Conservation (phyloP, 2,329 filamentous ascomycete genomes). For the Myriosclerotinia duriaeana region DNA sequence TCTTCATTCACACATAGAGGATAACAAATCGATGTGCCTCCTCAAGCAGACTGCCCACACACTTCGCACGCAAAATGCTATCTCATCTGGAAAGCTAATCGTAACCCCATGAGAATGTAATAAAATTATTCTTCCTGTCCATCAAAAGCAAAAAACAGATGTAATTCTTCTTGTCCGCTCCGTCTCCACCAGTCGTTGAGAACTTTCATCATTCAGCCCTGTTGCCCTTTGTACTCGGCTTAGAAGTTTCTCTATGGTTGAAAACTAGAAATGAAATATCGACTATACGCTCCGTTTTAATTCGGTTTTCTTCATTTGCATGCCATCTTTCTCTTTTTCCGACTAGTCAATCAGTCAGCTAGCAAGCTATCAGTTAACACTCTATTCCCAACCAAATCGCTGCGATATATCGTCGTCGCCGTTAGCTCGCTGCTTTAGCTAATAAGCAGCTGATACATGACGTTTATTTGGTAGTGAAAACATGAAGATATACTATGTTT, state of each 20-base stretch:
- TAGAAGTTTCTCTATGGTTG: not conserved
- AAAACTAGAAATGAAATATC: not conserved
- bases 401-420: too few species aligned
- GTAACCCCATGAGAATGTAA: not conserved
- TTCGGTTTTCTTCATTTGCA: not conserved
- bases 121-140: not conserved
- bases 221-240: accelerated
- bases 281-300: not conserved
- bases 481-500: too few species aligned
- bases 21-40: not conserved
- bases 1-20: not conserved
- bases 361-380: too few species aligned
- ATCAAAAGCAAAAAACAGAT: not conserved
- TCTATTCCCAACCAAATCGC: too few species aligned
- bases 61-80: not conserved
- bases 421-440: too few species aligned
- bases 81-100: not conserved
- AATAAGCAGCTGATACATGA: too few species aligned
- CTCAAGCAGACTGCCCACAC: not conserved
- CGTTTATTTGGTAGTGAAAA: too few species aligned
- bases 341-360: too few species aligned
- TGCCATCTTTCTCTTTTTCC: too few species aligned
- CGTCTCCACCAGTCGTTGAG: not conserved
- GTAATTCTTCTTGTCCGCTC: too few species aligned
- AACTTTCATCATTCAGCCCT: not conserved